Evolutionary conservation across 148 eudicot species (phyloP).

Genomic region (Amaranthus hypochondriacus): DNA sequence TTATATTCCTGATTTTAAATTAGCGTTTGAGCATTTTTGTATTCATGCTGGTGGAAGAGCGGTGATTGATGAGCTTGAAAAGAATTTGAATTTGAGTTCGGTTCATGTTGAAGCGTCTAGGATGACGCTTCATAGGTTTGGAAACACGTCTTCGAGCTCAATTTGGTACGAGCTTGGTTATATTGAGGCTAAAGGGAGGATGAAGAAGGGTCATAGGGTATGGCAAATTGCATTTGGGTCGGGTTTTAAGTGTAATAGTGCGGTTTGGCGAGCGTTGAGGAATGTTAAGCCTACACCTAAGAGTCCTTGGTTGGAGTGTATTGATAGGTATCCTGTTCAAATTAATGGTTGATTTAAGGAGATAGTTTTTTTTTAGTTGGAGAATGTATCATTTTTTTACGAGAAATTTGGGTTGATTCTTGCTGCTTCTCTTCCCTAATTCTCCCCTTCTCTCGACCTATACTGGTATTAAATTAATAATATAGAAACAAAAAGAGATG

Average conservation of each 20-base stretch:
- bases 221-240: conserved; percentile 63
- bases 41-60: conserved; percentile 19
- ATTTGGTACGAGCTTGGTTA: conserved; percentile 55
- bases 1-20: too few species aligned
- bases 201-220: conserved; percentile 38
- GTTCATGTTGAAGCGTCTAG: conserved; percentile 49
- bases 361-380: too few species aligned
- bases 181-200: conserved; percentile 53
- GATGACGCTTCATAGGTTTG: conserved; percentile 52
- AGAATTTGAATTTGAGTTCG: conserved; percentile 34
- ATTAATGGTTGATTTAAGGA: neutral
- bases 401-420: too few species aligned
- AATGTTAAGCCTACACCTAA: conserved; percentile 38
- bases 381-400: too few species aligned
- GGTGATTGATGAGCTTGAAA: conserved; percentile 53
- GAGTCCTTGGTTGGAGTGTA: conserved; percentile 55
- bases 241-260: conserved; percentile 56
- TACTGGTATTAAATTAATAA: too few species aligned
- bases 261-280: conserved; percentile 46
- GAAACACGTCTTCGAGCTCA: conserved; percentile 53
- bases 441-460: too few species aligned
- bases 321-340: conserved; percentile 39
- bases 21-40: too few species aligned
- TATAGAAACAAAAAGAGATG: too few species aligned
- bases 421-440: too few species aligned